phyloP scores from a whole-genome alignment of 305 asterid genomes.

The Coffea humblotiana region DNA sequence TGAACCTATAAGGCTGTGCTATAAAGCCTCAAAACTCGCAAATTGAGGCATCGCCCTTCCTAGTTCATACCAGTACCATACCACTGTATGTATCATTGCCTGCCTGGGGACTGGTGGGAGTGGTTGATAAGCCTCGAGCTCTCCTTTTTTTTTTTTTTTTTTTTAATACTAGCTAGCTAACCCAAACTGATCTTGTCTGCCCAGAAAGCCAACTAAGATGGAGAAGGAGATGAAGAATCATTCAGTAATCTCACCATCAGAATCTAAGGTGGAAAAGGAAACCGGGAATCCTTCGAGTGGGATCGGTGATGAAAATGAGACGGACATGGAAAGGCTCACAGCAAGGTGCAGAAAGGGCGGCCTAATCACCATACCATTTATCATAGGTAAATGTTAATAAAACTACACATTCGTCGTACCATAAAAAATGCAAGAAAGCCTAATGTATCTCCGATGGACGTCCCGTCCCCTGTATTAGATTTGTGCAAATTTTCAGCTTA shows the following conservation, averaged over 20 bases:
- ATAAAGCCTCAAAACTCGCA: no score
- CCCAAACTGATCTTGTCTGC: not conserved
- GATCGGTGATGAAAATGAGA: not conserved
- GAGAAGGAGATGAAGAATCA: not conserved
- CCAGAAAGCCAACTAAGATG: not conserved
- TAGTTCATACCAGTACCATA: no score
- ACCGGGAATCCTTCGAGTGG: not conserved
- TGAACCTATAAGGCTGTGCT: no score
- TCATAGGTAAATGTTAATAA: constrained; percentile 23
- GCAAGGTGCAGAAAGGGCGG: constrained; percentile 27
- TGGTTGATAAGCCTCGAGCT: no score
- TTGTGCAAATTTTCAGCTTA: not conserved
- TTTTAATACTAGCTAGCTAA: not conserved
- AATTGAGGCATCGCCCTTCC: no score
- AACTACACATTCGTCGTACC: no score
- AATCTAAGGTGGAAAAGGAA: not conserved
- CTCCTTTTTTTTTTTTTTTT: no score
- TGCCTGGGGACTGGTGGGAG: no score
- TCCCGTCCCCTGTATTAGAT: not conserved
- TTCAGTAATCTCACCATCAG: not conserved
- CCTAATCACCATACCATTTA: constrained; percentile 32
- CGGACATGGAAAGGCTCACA: not conserved
- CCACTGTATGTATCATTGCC: no score
- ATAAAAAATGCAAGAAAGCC: not conserved
- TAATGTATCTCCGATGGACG: not conserved